Base-by-base conservation (phyloP, 2,329 filamentous ascomycete genomes). In the Colletotrichum tofieldiae region DNA sequence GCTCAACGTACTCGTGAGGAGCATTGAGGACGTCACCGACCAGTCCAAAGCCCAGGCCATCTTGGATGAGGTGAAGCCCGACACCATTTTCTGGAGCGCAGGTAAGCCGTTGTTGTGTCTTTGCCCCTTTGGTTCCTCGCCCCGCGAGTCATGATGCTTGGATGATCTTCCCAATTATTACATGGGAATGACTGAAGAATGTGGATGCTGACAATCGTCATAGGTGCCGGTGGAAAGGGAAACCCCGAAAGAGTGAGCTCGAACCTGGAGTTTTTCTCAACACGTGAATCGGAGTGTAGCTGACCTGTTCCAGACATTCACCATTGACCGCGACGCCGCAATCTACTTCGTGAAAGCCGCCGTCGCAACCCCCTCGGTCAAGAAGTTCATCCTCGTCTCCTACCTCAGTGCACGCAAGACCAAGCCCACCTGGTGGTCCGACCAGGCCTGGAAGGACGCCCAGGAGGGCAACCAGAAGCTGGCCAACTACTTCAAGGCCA, bases 1-100 rank as follows among this genome's bases (percentile, higher is more conserved):
- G 74, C 83, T 96, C 47, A 87, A 89, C 65, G 91, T 95, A 3
- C 84, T 95, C 0, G 86, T 96, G 20, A 88, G 88, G 77, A 94
- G 90, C 77, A 66, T 96, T 26, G 93, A 94, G 65, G 92, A 94
- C 23, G 86, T 95, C 51, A 91, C 89, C 79, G 89, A 84, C 65
- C 86, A 90, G 61, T 84, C 82, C 0, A 88, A 92, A 74, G 93
- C 93, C 1, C 84, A 88, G 75, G 84, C 82, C 47, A 87, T 95
- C 69, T 80, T 96, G 49, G 85, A 89, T 74, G 84, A 87, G 76
- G 88, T 91, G 26, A 86, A 88, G 79, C 84, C 89, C 2, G 90
- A 93, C 79, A 93, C 91, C 79, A 86, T 93, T 39, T 87, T 93
- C 73, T 94, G 90, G 89, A 90, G 87, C 75, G 92, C 92, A 23